Evolutionary conservation across 495 filamentous ascomycete species (phyloP), one percentile per base, ranked within the genome.

Genomic region (Daldinia decipiens): DNA sequence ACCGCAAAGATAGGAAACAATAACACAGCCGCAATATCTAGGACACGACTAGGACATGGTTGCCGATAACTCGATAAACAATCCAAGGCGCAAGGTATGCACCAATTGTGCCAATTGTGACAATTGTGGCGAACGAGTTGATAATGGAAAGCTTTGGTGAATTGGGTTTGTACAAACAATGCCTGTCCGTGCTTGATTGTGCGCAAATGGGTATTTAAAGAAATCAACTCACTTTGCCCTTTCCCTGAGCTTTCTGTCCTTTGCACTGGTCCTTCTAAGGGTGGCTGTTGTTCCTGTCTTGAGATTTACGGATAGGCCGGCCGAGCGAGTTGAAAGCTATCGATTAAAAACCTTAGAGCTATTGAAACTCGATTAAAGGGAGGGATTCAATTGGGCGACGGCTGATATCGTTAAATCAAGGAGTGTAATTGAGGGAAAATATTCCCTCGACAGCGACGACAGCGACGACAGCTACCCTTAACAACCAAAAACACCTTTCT

Each of bases 401-500:
- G 60, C 40, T 65, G 60, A 57, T 65, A 52, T 61, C 32, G 39
- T 60, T 38, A 40, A 67, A 45, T 52, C 50, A 73, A 69, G 52
- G 65, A 69, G 61, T 24, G 60, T 58, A 45, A 27, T 64, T 6
- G 59, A 59, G 40, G 43, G 62, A 58, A 62, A 65, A 47, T 59
- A 57, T 65, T 64, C 64, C 60, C 50, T 27, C 36, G 32, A 64
- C 45, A 59, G 59, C 62, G 34, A 64, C 36, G 32, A 64, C 45
- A 59, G 59, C 62, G 34, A 64, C 60, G n/a, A 66, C 62, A 52
- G 64, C 64, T 67, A 17, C 64, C 69, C 58, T 67, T 64, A 45
- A 65, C 62, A 66, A 57, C 65, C 32, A 59, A 51, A 58, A 40
- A 55, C 56, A 45, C 56, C 60, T 53, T 65, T 68, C 61, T 39